These are phyloP conservation scores for Paraphaeosphaeria sporulosa DNA, from an alignment of 2,329 filamentous ascomycete genomes.

Conservation along the genomic window DNA sequence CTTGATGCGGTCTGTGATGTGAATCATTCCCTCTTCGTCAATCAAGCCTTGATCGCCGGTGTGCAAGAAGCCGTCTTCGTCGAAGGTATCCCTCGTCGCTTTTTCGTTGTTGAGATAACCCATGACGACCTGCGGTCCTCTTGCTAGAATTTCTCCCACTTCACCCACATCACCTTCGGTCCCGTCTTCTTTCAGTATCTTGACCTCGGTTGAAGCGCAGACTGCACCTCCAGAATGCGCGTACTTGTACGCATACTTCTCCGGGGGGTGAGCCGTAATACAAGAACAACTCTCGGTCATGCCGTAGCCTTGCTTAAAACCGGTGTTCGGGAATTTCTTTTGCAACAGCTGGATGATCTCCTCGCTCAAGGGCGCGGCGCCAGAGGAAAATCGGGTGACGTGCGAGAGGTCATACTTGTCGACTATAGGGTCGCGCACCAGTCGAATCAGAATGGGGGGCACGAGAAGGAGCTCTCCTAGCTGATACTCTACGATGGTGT, in stretches of 20 bases:
- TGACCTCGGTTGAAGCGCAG: conserved; percentile 66
- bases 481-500: conserved; percentile 54
- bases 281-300: conserved; percentile 73
- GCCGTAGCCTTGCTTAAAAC: conserved; percentile 72
- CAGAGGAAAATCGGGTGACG: conserved; percentile 65
- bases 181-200: conserved; percentile 65
- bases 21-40: conserved; percentile 63
- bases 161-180: conserved; percentile 58
- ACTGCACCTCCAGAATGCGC: conserved; percentile 64
- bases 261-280: conserved; percentile 67
- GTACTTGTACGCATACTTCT: conserved; percentile 65
- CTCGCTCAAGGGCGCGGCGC: conserved; percentile 66
- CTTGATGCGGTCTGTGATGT: conserved; percentile 69
- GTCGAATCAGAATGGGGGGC: conserved; percentile 66
- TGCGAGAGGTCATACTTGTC: conserved; percentile 64
- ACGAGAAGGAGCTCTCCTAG: conserved; percentile 61
- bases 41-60: conserved; percentile 53
- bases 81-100: conserved; percentile 49
- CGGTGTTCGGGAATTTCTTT: conserved; percentile 64
- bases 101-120: conserved; percentile 53
- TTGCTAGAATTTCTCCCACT: conserved; percentile 50
- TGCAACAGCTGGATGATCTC: conserved; percentile 65
- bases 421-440: conserved; percentile 65
- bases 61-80: conserved; percentile 49
- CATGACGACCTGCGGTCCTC: conserved; percentile 51